phyloP scores from a whole-genome alignment of 352 stramenopile species.

The Phytophthora chlamydospora region DNA sequence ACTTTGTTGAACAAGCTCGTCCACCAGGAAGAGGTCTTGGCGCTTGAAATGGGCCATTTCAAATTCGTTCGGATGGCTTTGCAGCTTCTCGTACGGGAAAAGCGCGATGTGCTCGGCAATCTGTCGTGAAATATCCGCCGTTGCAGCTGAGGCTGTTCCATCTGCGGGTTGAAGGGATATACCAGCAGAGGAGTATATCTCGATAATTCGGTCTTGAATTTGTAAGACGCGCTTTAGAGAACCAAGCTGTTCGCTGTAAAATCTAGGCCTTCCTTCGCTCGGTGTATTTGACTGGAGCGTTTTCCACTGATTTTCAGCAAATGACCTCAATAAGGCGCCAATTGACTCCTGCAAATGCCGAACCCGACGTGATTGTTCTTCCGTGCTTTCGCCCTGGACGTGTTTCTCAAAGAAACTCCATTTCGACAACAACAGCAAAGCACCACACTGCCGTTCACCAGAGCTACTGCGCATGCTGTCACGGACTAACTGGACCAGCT shows the following conservation, averaged over 20 bases:
- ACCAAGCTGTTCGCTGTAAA: slow-evolving; percentile 62
- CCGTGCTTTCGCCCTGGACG: neutral
- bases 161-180: slow-evolving; percentile 32
- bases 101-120: slow-evolving; percentile 65
- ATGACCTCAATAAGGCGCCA: slow-evolving; percentile 30
- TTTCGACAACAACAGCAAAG: slow-evolving; percentile 52
- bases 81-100: slow-evolving; percentile 58
- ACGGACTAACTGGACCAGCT: slow-evolving; percentile 30
- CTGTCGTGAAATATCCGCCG: slow-evolving; percentile 56
- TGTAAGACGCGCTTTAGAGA: slow-evolving; percentile 53
- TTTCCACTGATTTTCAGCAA: slow-evolving; percentile 61
- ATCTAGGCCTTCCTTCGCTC: slow-evolving; percentile 13
- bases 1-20: slow-evolving; percentile 68
- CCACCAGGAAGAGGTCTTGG: slow-evolving; percentile 82
- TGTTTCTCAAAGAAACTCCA: slow-evolving; percentile 60
- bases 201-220: slow-evolving; percentile 63
- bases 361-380: slow-evolving; percentile 14
- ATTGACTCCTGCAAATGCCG: slow-evolving; percentile 32
- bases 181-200: slow-evolving; percentile 48
- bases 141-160: slow-evolving; percentile 22
- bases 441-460: slow-evolving; percentile 68
- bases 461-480: slow-evolving; percentile 42
- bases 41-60: slow-evolving; percentile 79
- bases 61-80: slow-evolving; percentile 41
- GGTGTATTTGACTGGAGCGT: slow-evolving; percentile 11